phyloP scores from a whole-genome alignment of 140 eudicot species.

The Ambrosia hybrid region DNA sequence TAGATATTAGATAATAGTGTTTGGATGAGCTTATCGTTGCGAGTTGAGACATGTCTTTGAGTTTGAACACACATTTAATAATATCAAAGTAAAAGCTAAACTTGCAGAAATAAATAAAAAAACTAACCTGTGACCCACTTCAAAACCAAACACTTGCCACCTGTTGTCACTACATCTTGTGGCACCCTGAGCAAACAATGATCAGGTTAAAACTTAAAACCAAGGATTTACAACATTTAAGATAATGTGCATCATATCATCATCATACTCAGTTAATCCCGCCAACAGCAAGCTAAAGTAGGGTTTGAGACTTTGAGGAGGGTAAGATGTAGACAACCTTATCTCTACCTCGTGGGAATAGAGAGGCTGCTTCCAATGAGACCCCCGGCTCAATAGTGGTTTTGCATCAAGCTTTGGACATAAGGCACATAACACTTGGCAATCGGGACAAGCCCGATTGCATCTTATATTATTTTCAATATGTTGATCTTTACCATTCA shows the following conservation, averaged over 20 bases:
- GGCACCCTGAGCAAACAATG: conserved; percentile 63
- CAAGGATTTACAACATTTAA: conserved; percentile 9
- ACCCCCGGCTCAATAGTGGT: no score
- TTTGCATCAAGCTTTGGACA: background rate
- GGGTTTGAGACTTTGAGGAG: no score
- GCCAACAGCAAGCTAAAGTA: no score
- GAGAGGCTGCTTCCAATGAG: no score
- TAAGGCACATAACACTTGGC: background rate
- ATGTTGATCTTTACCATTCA: no score
- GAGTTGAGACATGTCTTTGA: no score
- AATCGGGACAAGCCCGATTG: no score
- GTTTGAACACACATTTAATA: background rate
- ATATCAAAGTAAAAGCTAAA: conserved; percentile 3
- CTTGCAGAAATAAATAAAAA: background rate
- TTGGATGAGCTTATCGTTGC: background rate
- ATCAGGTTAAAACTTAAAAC: conserved; percentile 24
- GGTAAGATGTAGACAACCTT: no score
- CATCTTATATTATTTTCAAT: no score
- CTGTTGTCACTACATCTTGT: conserved; percentile 79
- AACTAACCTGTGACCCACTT: conserved; percentile 86
- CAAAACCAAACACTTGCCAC: conserved; percentile 74
- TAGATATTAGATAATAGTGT: background rate
- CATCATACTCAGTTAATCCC: no score
- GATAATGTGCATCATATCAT: background rate
- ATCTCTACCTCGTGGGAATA: no score